These are phyloP conservation scores for Rhodomyrtus psidioides DNA, from an alignment of 441 rosid species.

Conservation along the genomic window DNA sequence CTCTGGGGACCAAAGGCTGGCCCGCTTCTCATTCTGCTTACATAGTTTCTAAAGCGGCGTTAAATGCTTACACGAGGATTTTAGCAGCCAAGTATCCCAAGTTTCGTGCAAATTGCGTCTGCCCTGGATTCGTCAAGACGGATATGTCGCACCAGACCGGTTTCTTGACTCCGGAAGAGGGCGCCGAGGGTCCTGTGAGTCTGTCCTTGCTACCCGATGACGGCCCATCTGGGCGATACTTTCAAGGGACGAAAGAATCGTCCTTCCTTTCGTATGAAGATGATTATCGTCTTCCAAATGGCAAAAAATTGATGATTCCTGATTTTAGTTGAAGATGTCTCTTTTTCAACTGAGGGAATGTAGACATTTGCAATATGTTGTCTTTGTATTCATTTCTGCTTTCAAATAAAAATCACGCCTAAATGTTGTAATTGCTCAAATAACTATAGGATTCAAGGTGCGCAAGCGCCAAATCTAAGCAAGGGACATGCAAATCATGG, in stretches of 20 bases:
- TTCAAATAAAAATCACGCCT: too few species aligned
- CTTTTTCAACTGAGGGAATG: not conserved
- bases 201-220: not conserved
- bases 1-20: constrained; percentile 22
- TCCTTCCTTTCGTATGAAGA: not conserved
- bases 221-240: not conserved
- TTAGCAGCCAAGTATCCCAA: constrained; percentile 16
- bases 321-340: not conserved
- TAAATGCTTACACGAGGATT: constrained; percentile 33
- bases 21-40: constrained; percentile 13
- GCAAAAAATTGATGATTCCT: not conserved
- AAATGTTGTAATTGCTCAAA: too few species aligned
- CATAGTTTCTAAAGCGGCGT: constrained; percentile 19
- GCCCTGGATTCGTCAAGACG: constrained; percentile 32
- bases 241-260: not conserved
- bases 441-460: too few species aligned
- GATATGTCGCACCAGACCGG: constrained; percentile 18
- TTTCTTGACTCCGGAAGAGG: constrained; percentile 8
- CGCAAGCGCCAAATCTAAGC: too few species aligned
- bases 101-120: constrained; percentile 19
- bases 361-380: not conserved
- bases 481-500: too few species aligned
- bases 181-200: constrained; percentile 9
- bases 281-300: not conserved
- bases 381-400: too few species aligned